phyloP scores from a whole-genome alignment of 164 flowering plant species.

The Dillenia turbinata region DNA sequence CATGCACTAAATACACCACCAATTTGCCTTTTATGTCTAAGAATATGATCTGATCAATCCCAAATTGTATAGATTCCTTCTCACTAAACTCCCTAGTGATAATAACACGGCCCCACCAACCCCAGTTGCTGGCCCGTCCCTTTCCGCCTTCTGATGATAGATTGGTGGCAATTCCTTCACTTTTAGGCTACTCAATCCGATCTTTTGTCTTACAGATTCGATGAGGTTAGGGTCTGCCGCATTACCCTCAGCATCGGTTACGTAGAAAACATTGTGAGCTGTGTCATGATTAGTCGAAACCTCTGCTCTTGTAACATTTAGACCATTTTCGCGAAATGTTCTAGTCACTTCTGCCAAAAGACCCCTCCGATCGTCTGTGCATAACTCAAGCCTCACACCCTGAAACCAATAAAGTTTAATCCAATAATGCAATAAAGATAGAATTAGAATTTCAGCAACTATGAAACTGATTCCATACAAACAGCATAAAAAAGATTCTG shows the following conservation, averaged over 20 bases:
- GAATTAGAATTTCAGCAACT: no score
- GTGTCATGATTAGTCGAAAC: slow-evolving; percentile 54
- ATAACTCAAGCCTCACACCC: slow-evolving; percentile 70
- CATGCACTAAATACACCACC: not conserved
- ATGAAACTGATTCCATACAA: no score
- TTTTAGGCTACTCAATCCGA: slow-evolving; percentile 53
- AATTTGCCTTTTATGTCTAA: slow-evolving; percentile 10
- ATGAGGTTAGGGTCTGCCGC: slow-evolving; percentile 53
- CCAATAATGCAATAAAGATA: no score
- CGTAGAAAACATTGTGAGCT: slow-evolving; percentile 64
- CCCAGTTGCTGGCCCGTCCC: slow-evolving; percentile 35
- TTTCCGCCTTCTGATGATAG: slow-evolving; percentile 22
- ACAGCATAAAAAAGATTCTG: not conserved
- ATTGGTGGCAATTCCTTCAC: slow-evolving; percentile 67
- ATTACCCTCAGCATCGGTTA: slow-evolving; percentile 65
- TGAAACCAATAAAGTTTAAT: slow-evolving; percentile 14
- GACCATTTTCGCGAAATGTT: slow-evolving; percentile 86
- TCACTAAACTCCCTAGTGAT: slow-evolving; percentile 79
- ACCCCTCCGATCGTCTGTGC: slow-evolving; percentile 48
- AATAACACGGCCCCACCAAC: slow-evolving; percentile 66
- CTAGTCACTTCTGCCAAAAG: slow-evolving; percentile 83
- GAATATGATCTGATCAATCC: slow-evolving; percentile 84
- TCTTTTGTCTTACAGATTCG: slow-evolving; percentile 54
- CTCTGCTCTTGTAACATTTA: slow-evolving; percentile 86
- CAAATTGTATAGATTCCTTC: slow-evolving; percentile 77